A percentile compares a stretch with the other conserved stretches of the same genome.
Evolutionary conservation across 2,329 filamentous ascomycete genomes (phyloP).

Genomic region (Macrophomina phaseolina): DNA sequence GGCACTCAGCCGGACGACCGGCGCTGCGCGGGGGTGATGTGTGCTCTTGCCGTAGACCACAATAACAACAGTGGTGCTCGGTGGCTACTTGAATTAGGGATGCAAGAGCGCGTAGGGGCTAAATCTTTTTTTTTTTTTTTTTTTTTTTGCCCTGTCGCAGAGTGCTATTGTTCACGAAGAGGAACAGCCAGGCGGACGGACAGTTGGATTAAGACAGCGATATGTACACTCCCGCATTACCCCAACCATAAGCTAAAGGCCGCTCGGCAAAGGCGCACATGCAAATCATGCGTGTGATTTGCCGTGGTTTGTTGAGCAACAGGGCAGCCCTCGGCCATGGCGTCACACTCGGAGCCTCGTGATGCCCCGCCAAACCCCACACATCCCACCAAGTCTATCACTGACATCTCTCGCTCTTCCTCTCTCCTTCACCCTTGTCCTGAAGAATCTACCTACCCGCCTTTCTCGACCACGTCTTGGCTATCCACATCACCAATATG

Average conservation of each 20-base stretch:
- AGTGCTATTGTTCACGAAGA: too few relatives aligned
- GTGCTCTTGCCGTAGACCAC: too few relatives aligned
- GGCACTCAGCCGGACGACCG: background rate
- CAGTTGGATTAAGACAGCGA: too few relatives aligned
- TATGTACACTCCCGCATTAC: background rate
- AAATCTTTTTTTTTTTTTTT: too few relatives aligned
- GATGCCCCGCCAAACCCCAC: constrained; percentile 26
- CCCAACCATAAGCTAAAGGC: background rate
- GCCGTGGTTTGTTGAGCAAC: constrained; percentile 20
- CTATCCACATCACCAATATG: constrained; percentile 26
- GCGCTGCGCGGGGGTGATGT: background rate
- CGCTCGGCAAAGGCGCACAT: background rate
- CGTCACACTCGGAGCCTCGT: constrained; percentile 15
- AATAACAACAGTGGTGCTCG: too few relatives aligned
- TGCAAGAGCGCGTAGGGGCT: too few relatives aligned
- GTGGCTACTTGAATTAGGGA: too few relatives aligned
- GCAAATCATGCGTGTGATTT: constrained; percentile 21
- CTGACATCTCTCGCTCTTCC: background rate
- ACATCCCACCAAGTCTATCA: background rate
- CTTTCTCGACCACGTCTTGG: too few relatives aligned
- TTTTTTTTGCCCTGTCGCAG: too few relatives aligned
- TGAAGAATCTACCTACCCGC: too few relatives aligned
- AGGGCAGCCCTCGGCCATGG: constrained; percentile 13
- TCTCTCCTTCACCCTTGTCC: too few relatives aligned
- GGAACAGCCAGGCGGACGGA: too few relatives aligned